Base-by-base conservation (phyloP, 768 basidiomycete genomes). In the Psilocybe cubensis region DNA sequence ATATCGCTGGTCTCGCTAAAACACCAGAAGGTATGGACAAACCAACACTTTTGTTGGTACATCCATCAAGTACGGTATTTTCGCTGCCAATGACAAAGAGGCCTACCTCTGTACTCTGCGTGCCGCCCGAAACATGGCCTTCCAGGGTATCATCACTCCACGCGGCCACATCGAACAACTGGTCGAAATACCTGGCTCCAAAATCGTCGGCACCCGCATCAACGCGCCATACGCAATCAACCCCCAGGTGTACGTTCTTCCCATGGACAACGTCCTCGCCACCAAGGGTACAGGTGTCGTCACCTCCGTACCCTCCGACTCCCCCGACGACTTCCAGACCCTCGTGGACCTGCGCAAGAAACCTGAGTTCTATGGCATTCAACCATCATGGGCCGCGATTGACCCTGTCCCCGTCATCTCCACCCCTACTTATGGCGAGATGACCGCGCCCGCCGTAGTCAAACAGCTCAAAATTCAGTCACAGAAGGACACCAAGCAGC, bases 201-300 rank as follows among this genome's bases (percentile, higher is more conserved):
- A 84, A 58, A 76, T 98, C 35, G 77, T 98, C 54, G 97, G 97
- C 3, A 91, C 95, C 20, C 93, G 85, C 67, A 87, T 98, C 73
- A 88, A 87, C 59, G 96, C 96, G 1, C 95, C 96, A 0, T 87
- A 92, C 60, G 84, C 87, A 21, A 65, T 94, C 49, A 83, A 88
- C 70, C 85, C 91, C 0, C 88, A 96, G 73, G 92, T 98, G 24
- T 95, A 95, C 67, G 93, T 99, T 44, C 74, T 99, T 56, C 97
- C 97, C n/a, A 99, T 99, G 97, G 97, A 99, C 63, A 92, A 89
- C 63, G 94, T 98, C 52, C 81, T 96, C 45, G 85, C 94, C n/a
- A 96, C 92, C 60, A 98, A 98, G 89, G 97, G 97, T 66, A 98
- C 96, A 11, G 97, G 96, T 60, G 94, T 99, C 27, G 97, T 99